Evolutionary conservation across 23 red algal genomes (phyloP).

Genomic region (Gracilaria vermiculophylla): DNA sequence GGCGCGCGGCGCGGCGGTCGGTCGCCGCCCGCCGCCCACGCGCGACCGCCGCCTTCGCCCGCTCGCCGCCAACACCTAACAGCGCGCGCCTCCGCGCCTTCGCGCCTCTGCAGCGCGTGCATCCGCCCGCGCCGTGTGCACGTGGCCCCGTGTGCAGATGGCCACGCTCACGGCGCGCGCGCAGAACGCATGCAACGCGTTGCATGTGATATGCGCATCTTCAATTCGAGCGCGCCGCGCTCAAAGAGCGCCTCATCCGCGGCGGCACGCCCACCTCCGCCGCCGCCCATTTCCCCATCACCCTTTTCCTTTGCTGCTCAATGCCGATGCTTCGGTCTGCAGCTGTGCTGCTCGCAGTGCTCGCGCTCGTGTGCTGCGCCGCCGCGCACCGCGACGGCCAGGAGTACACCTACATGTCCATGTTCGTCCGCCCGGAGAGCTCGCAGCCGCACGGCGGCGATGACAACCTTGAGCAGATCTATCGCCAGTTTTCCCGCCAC

Average conservation of each 20-base stretch:
- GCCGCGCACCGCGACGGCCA: background rate
- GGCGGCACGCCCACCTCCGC: background rate
- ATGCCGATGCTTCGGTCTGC: background rate
- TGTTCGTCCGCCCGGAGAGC: constrained; percentile 10
- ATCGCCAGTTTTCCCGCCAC: background rate
- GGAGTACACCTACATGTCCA: constrained; percentile 41
- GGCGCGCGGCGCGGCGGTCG: background rate
- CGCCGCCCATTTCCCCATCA: no score
- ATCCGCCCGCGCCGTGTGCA: background rate
- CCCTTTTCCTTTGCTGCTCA: no score
- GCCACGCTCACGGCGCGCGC: background rate
- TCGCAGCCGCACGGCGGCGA: background rate
- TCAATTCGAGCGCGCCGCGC: background rate
- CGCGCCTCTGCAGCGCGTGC: no score
- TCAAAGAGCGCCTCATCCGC: background rate
- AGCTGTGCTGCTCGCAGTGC: background rate
- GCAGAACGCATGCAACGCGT: background rate
- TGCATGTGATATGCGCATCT: background rate
- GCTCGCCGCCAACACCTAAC: no score
- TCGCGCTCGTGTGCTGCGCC: background rate
- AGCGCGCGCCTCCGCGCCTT: no score
- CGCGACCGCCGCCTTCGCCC: background rate
- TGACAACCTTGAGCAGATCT: constrained; percentile 12
- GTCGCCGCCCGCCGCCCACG: background rate
- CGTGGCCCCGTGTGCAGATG: background rate